phyloP scores from a whole-genome alignment of 495 filamentous ascomycete species.

The Neurospora sp. region DNA sequence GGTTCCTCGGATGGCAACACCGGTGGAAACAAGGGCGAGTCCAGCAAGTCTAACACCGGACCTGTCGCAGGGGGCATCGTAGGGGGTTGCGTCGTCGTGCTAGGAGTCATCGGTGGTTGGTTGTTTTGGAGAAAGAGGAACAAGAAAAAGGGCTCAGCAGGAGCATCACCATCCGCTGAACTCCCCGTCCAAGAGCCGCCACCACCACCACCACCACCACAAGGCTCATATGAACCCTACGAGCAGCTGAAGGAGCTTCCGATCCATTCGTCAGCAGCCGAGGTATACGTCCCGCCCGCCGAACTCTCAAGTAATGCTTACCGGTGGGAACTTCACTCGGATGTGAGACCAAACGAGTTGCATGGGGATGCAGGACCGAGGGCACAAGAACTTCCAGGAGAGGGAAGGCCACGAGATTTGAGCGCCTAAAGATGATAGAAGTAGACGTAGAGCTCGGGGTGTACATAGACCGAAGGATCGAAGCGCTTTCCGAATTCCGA shows the following conservation, averaged over 20 bases:
- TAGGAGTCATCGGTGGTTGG: not conserved
- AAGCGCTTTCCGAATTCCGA: not conserved
- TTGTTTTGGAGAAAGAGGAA: not conserved
- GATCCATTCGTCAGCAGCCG: not conserved
- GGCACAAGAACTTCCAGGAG: not conserved
- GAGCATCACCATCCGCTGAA: not conserved
- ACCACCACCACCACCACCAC: not conserved
- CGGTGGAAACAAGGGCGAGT: not conserved
- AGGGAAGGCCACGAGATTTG: not conserved
- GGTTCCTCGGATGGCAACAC: not conserved
- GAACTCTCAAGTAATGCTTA: not conserved
- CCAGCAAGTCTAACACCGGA: not conserved
- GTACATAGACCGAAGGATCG: not conserved
- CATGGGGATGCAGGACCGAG: not conserved
- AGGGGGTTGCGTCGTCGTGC: not conserved
- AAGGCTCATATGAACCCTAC: not conserved
- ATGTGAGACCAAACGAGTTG: not conserved
- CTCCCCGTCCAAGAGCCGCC: not conserved
- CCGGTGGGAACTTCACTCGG: not conserved
- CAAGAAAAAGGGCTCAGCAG: not conserved
- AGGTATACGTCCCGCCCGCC: not conserved
- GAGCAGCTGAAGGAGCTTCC: not conserved
- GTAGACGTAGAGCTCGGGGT: not conserved
- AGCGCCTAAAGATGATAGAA: not conserved
- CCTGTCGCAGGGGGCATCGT: not conserved